Evolutionary conservation across 768 basidiomycete species (phyloP).

Genomic region (Myochromella boudieri): DNA sequence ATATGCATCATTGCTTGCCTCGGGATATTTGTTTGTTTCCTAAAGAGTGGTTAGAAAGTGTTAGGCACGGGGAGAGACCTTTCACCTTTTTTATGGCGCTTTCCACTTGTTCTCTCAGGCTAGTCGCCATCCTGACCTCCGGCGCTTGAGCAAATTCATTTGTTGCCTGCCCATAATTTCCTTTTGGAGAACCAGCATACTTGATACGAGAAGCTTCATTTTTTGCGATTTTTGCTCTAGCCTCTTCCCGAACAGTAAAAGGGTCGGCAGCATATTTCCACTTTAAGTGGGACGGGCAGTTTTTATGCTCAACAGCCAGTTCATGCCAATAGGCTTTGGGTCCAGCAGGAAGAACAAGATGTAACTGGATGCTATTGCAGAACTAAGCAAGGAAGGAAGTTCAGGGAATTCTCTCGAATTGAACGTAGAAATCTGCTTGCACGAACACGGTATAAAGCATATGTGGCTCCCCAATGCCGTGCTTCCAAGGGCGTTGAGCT

Average conservation of each 20-base stretch:
- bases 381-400: constrained; percentile 46
- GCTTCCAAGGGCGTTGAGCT: constrained; percentile 75
- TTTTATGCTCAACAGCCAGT: constrained; percentile 69
- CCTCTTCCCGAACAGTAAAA: constrained; percentile 69
- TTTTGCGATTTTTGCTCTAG: constrained; percentile 58
- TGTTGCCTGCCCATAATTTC: constrained; percentile 21
- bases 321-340: constrained; percentile 88
- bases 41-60: constrained; percentile 20
- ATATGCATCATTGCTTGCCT: constrained; percentile 35
- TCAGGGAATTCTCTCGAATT: constrained; percentile 16
- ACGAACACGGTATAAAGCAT: constrained; percentile 85
- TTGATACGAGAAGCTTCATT: constrained; percentile 30
- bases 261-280: constrained; percentile 93
- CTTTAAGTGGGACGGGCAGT: constrained; percentile 61
- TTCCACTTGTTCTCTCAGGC: constrained; percentile 79
- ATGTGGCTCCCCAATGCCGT: constrained; percentile 89
- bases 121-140: constrained; percentile 83
- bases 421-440: constrained; percentile 10
- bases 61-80: constrained; percentile 11
- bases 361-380: constrained; percentile 72
- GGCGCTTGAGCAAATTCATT: constrained; percentile 48
- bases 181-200: constrained; percentile 18
- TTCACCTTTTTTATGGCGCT: constrained; percentile 72
- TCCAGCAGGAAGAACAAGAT: constrained; percentile 76
- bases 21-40: constrained; percentile 54